Evolutionary conservation across 345 rosid species (phyloP).

Genomic region (Rhizophora apiculata): DNA sequence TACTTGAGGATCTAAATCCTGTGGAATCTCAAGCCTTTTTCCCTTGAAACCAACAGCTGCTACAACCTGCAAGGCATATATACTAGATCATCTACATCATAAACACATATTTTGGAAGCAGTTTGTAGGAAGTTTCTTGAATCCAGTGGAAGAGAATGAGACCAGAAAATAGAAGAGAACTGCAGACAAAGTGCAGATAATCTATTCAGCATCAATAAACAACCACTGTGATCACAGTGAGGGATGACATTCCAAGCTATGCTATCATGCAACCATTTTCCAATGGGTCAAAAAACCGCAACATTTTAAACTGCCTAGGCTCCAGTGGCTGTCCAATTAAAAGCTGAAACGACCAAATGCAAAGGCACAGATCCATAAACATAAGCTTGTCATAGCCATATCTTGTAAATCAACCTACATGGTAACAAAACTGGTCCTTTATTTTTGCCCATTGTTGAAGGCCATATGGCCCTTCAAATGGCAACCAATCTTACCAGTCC

Average conservation of each 20-base stretch:
- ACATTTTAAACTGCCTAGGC: not conserved
- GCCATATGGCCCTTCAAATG: not conserved
- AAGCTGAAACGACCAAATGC: too few relatives aligned
- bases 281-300: not conserved
- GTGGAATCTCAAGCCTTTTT: conserved; percentile 90
- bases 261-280: too few relatives aligned
- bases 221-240: not conserved
- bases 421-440: not conserved
- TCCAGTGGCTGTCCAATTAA: too few relatives aligned
- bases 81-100: not conserved
- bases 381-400: too few relatives aligned
- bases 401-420: not conserved
- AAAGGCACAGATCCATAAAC: too few relatives aligned
- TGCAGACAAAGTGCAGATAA: not conserved
- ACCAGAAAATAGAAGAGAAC: not conserved
- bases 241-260: not conserved
- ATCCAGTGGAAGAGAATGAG: too few relatives aligned
- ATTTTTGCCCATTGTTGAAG: not conserved
- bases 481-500: not conserved
- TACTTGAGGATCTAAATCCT: conserved; percentile 71
- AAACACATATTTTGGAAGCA: not conserved
- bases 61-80: conserved; percentile 60
- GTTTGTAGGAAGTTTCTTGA: too few relatives aligned
- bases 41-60: conserved; percentile 97
- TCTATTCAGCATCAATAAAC: not conserved